Base-by-base conservation (phyloP, 331 rosid species). In the Saraca asoca region DNA sequence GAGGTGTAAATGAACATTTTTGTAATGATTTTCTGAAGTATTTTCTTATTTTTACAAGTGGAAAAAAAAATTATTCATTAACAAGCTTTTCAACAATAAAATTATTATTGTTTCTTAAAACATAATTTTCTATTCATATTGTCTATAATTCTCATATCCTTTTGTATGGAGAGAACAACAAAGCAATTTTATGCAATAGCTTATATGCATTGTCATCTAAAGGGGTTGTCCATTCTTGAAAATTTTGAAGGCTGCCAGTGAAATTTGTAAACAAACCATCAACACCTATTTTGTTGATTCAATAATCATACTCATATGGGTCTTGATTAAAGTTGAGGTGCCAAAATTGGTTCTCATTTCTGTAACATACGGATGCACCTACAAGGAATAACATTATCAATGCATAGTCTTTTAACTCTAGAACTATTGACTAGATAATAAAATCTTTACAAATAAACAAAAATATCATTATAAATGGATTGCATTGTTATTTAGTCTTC, bases 321-420 rank as follows among this genome's bases (percentile, higher is more conserved):
- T 93, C 97, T 87, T 90, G 85, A 77, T 76, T 76, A 29, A 87
- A 93, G 81, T 93, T 51, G 51, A 79, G 70, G 69, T 81, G 95
- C 73, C 84, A 68, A 78, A 9, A 93, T 1, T 0, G 0, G 83
- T 85, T 79, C 86, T 93, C 98, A 19, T 93, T 86, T 72, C 91
- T 75, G 79, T 56, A 89, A 96, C 89, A 64, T 89, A 92, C 35
- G 96, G 96, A 79, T 89, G 95, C 48, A 89, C 98, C 96, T 93
- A 86, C 74, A 24, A 24, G 3, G 1, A 72, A 62, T 34, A 39
- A 66, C 24, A 69, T 66, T 61, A 60, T 39, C 37, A 53, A n/a
- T 42, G 39, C 34, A 66, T 17, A 43, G 29, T 41, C 19, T 49
- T 55, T 75, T 39, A 69, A 24, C 60, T 66, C 64, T 31, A 60